Conservation (phyloP, 1,284 basidiomycete species). For the Austroboletus niveus region DNA sequence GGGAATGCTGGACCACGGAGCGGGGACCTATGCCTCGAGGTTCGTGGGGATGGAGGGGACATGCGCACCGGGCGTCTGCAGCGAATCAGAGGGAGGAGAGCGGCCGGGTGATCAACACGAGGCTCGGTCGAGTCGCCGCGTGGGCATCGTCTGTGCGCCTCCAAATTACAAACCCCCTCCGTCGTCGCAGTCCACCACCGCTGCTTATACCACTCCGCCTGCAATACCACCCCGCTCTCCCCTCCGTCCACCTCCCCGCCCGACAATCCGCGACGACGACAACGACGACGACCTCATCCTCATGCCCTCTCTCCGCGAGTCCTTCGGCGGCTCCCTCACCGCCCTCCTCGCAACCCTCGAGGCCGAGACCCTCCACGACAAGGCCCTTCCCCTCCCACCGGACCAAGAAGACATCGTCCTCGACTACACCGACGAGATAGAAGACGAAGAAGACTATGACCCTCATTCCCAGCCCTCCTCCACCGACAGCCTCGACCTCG, state of each 20-base stretch:
- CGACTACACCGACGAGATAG: conserved; percentile 25
- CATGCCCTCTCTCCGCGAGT: conserved; percentile 30
- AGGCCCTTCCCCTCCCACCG: conserved; percentile 30
- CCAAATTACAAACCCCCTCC: neutral
- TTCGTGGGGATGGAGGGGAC: neutral
- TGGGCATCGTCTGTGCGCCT: conserved; percentile 11
- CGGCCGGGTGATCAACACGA: conserved; percentile 21
- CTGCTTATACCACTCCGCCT: conserved; percentile 9
- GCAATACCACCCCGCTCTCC: conserved; percentile 28
- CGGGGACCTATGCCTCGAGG: neutral
- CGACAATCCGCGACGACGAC: neutral
- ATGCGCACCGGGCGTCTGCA: too few relatives aligned
- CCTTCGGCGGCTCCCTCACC: conserved; percentile 29
- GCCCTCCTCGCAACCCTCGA: conserved; percentile 30
- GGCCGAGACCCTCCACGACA: conserved; percentile 30
- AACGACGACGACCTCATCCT: conserved; percentile 4
- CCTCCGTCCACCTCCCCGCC: too few relatives aligned
- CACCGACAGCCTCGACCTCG: conserved; percentile 25
- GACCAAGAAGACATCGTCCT: conserved; percentile 20
- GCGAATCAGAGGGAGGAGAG: neutral
- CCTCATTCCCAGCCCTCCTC: conserved; percentile 19
- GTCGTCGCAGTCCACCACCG: neutral
- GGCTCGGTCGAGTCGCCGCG: conserved; percentile 24
- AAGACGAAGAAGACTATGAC: neutral
- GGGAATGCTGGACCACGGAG: too few relatives aligned